A percentile compares a stretch with the other conserved stretches of the same genome.
Conservation (phyloP, 768 basidiomycete species). For the Cystofilobasidium bisporidii region DNA sequence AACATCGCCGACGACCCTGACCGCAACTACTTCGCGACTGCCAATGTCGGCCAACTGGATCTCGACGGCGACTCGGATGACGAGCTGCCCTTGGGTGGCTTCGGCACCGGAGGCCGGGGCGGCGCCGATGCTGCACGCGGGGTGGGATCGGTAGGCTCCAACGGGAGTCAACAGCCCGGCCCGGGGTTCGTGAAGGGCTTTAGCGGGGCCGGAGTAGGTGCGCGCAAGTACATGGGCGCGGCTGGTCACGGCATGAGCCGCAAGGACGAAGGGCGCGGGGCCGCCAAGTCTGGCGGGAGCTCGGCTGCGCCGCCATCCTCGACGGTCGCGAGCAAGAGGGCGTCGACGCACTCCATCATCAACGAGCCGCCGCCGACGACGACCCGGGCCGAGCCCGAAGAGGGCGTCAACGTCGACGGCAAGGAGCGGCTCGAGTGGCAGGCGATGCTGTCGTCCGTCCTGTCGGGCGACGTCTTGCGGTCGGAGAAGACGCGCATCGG, state of each 20-base stretch:
- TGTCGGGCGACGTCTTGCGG: conserved; percentile 86
- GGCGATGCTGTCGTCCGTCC: conserved; percentile 83
- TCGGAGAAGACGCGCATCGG: conserved; percentile 90
- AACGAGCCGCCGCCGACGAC: conserved; percentile 4
- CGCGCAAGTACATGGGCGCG: conserved; percentile 17
- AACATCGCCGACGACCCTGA: conserved; percentile 22
- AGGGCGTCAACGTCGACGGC: conserved; percentile 11
- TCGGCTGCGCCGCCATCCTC: not conserved
- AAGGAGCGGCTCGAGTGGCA: conserved; percentile 73
- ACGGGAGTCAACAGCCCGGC: not conserved
- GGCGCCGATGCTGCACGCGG: not conserved
- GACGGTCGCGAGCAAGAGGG: not conserved
- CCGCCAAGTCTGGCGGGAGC: too few species aligned
- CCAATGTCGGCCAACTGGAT: conserved; percentile 12
- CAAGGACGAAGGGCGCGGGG: too few species aligned
- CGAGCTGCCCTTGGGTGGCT: not conserved
- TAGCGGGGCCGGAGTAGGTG: conserved; percentile 21
- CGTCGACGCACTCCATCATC: not conserved
- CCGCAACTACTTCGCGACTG: conserved; percentile 25
- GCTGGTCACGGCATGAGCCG: not conserved
- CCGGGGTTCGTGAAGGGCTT: conserved; percentile 25
- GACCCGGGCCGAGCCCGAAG: conserved; percentile 2
- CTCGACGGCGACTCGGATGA: conserved; percentile 24
- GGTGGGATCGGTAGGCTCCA: not conserved
- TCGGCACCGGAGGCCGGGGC: not conserved